Conservation (phyloP, 2,329 filamentous ascomycete species). For the Truncatella angustata region DNA sequence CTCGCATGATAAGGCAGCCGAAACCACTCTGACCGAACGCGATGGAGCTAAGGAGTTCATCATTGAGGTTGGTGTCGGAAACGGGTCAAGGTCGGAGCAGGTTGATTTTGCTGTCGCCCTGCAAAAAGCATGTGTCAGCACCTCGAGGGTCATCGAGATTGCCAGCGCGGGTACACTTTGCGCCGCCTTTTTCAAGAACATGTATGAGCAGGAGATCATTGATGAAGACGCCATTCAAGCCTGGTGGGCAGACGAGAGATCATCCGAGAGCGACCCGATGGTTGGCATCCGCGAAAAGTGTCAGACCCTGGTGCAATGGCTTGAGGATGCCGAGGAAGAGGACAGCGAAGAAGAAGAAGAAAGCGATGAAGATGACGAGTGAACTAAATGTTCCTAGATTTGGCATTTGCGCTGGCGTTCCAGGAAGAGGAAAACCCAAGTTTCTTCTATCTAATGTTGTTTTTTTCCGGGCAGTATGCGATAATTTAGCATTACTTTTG, state of each 20-base stretch:
- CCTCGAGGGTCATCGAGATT: slow-evolving; percentile 56
- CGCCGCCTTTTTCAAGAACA: slow-evolving; percentile 75
- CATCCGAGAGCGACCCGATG: slow-evolving; percentile 67
- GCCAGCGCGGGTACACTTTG: slow-evolving; percentile 61
- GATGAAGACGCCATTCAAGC: slow-evolving; percentile 84
- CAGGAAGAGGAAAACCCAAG: neutral
- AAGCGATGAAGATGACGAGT: slow-evolving; percentile 42
- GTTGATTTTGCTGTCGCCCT: slow-evolving; percentile 80
- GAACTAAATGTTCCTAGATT: neutral
- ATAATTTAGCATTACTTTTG: no score
- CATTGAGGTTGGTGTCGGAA: slow-evolving; percentile 58
- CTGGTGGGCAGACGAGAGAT: slow-evolving; percentile 81
- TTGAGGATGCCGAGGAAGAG: slow-evolving; percentile 73
- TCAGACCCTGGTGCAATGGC: slow-evolving; percentile 77
- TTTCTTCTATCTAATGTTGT: no score
- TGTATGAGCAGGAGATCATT: slow-evolving; percentile 80
- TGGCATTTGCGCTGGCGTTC: slow-evolving; percentile 4
- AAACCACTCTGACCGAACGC: slow-evolving; percentile 55
- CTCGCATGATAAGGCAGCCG: slow-evolving; percentile 64
- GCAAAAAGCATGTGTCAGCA: slow-evolving; percentile 73
- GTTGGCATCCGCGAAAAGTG: slow-evolving; percentile 69
- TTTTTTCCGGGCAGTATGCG: no score
- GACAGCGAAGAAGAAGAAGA: slow-evolving; percentile 70
- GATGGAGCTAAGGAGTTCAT: slow-evolving; percentile 56
- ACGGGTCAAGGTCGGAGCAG: slow-evolving; percentile 72